These are phyloP conservation scores for Termitomyces bulborhizus DNA, from an alignment of 768 basidiomycete genomes.

Conservation along the genomic window DNA sequence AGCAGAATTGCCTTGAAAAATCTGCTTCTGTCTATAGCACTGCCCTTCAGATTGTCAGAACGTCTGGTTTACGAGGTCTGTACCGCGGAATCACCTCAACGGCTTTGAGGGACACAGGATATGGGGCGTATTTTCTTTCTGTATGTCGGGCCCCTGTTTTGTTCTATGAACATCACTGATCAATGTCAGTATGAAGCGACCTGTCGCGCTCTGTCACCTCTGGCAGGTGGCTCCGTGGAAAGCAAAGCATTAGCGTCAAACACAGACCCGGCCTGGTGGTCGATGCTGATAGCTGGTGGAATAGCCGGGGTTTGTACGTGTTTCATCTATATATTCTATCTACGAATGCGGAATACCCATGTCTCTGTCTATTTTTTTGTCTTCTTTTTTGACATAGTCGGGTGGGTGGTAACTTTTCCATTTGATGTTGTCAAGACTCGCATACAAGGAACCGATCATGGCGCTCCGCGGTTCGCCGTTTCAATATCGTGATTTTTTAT, in stretches of 20 bases:
- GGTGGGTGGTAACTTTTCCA: slow-evolving; percentile 82
- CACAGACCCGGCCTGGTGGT: slow-evolving; percentile 41
- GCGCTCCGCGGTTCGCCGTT: neutral
- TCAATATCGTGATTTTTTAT: neutral
- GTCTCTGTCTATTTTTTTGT: too few relatives aligned
- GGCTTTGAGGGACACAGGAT: slow-evolving; percentile 71
- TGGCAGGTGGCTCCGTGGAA: slow-evolving; percentile 12
- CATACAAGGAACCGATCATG: slow-evolving; percentile 51
- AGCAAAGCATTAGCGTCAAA: slow-evolving; percentile 19
- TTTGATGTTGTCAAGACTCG: slow-evolving; percentile 89
- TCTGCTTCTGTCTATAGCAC: slow-evolving; percentile 47
- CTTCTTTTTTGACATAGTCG: slow-evolving; percentile 32
- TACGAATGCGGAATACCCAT: neutral
- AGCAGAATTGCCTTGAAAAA: slow-evolving; percentile 50
- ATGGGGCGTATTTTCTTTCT: slow-evolving; percentile 80
- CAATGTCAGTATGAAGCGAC: slow-evolving; percentile 51
- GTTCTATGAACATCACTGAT: neutral
- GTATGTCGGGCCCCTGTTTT: slow-evolving; percentile 32
- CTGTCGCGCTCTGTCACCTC: slow-evolving; percentile 33
- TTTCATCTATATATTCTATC: too few relatives aligned
- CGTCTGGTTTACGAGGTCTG: slow-evolving; percentile 56
- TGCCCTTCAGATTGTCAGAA: slow-evolving; percentile 46
- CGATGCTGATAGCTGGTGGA: slow-evolving; percentile 67
- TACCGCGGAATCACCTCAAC: slow-evolving; percentile 77
- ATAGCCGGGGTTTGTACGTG: slow-evolving; percentile 57